Conservation (phyloP, 192 early-diverging fungal genomes). For the Backusella australiensis region DNA sequence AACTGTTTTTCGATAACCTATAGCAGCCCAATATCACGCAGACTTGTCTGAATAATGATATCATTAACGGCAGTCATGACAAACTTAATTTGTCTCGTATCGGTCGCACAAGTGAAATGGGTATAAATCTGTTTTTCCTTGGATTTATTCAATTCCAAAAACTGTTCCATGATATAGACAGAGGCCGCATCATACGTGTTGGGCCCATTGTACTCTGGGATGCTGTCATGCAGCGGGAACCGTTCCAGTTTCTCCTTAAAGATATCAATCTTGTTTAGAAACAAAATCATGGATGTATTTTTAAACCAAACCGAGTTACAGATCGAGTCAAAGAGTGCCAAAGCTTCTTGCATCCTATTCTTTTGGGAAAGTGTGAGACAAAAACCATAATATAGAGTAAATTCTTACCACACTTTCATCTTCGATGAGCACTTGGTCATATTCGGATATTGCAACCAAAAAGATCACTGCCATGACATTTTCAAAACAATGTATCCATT, state of each 20-base stretch:
- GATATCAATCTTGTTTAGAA: constrained; percentile 96
- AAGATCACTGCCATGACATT: constrained; percentile 95
- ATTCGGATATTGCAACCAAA: constrained; percentile 90
- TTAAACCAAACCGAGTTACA: constrained; percentile 96
- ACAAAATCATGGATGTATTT: constrained; percentile 93
- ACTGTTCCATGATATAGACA: constrained; percentile 74
- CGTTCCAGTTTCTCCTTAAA: constrained; percentile 87
- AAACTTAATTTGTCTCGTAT: constrained; percentile 80
- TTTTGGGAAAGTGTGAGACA: not conserved
- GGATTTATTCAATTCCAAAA: constrained; percentile 68
- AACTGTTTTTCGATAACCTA: constrained; percentile 26
- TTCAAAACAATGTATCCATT: constrained; percentile 99
- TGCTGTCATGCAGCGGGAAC: constrained; percentile 81
- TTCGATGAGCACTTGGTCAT: constrained; percentile 92
- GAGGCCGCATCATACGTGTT: constrained; percentile 69
- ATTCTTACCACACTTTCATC: constrained; percentile 81
- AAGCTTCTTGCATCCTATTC: constrained; percentile 95
- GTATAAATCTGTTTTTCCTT: constrained; percentile 79
- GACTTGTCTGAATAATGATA: constrained; percentile 80
- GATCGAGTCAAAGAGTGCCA: constrained; percentile 94
- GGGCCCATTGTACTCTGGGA: constrained; percentile 81
- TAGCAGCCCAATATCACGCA: constrained; percentile 70
- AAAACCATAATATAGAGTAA: not conserved
- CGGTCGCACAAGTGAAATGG: constrained; percentile 81
- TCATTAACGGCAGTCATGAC: constrained; percentile 85